Conservation (phyloP, 345 rosid genomes). For the Rhizophora apiculata region DNA sequence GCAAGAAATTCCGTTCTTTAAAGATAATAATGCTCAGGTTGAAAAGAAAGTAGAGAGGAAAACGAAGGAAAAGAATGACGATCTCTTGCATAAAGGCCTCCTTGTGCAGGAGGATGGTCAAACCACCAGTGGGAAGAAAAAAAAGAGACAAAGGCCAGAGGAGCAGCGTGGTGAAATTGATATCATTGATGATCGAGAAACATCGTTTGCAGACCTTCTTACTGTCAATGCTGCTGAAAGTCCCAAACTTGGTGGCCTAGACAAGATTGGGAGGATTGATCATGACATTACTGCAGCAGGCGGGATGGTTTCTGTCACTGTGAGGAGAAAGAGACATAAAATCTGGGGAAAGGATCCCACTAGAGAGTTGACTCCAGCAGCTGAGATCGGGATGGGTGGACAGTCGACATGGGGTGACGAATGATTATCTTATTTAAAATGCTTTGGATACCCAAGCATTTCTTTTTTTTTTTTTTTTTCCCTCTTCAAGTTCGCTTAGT, state of each 20-base stretch:
- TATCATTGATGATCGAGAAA: conserved; percentile 54
- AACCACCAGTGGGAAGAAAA: conserved; percentile 17
- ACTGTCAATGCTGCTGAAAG: conserved; percentile 21
- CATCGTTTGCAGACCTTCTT: conserved; percentile 62
- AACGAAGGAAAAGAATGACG: background rate
- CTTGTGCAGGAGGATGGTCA: conserved; percentile 2
- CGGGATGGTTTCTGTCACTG: conserved; percentile 28
- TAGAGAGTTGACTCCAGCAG: conserved; percentile 27
- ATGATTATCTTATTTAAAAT: conserved; percentile 4
- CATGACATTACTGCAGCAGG: conserved; percentile 21
- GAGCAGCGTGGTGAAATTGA: conserved; percentile 41
- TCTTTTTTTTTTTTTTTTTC: background rate
- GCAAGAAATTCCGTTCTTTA: conserved; percentile 6
- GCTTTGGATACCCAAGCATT: background rate
- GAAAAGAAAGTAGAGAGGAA: conserved; percentile 17
- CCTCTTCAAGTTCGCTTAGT: background rate
- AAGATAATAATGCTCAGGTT: background rate
- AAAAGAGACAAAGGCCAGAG: conserved; percentile 29
- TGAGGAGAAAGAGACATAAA: conserved; percentile 51
- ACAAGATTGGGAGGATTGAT: conserved; percentile 24
- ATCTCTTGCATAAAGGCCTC: background rate
- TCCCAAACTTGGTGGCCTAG: conserved; percentile 9
- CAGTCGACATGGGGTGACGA: conserved; percentile 64
- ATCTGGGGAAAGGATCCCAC: conserved; percentile 25
- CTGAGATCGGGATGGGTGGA: conserved; percentile 81